These are phyloP conservation scores for Cyberlindnera sargentensis DNA, from an alignment of 805 yeast genomes.

Conservation along the genomic window DNA sequence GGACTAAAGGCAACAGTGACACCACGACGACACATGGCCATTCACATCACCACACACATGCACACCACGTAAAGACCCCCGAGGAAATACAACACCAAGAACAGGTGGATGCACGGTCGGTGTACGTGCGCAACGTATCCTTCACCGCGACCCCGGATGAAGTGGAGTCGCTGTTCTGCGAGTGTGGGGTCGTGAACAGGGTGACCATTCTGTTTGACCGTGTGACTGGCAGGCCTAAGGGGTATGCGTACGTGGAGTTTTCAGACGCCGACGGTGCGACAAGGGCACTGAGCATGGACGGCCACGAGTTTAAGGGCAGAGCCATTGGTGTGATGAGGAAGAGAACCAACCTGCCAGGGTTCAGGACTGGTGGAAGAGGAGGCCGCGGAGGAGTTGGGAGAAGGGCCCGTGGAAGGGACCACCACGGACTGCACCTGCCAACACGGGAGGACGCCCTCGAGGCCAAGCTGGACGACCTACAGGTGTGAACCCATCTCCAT, in stretches of 20 bases:
- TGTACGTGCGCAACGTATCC: slow-evolving; percentile 47
- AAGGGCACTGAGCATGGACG: slow-evolving; percentile 40
- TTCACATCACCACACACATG: no score
- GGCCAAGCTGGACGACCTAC: no score
- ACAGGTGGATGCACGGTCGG: slow-evolving; percentile 45
- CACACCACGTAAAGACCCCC: slow-evolving; percentile 14
- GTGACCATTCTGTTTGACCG: slow-evolving; percentile 45
- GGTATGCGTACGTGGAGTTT: slow-evolving; percentile 61
- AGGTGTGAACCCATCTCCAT: no score
- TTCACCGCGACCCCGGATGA: slow-evolving; percentile 42
- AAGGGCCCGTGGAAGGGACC: slow-evolving; percentile 3
- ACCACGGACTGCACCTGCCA: background rate
- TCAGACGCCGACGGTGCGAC: slow-evolving; percentile 34
- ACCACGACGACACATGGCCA: no score
- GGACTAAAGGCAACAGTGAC: no score
- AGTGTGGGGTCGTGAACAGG: slow-evolving; percentile 40
- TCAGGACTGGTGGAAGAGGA: slow-evolving; percentile 22
- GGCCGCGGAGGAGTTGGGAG: slow-evolving; percentile 17
- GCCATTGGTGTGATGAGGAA: slow-evolving; percentile 41
- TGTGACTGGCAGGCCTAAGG: slow-evolving; percentile 41
- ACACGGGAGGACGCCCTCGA: background rate
- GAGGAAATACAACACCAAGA: slow-evolving; percentile 29
- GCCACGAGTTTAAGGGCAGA: slow-evolving; percentile 38
- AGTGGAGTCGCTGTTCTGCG: slow-evolving; percentile 39
- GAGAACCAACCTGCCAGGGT: slow-evolving; percentile 50